These are phyloP conservation scores for Saccharomyces hybrid DNA, from an alignment of 1,139 yeast species.

Conservation along the genomic window DNA sequence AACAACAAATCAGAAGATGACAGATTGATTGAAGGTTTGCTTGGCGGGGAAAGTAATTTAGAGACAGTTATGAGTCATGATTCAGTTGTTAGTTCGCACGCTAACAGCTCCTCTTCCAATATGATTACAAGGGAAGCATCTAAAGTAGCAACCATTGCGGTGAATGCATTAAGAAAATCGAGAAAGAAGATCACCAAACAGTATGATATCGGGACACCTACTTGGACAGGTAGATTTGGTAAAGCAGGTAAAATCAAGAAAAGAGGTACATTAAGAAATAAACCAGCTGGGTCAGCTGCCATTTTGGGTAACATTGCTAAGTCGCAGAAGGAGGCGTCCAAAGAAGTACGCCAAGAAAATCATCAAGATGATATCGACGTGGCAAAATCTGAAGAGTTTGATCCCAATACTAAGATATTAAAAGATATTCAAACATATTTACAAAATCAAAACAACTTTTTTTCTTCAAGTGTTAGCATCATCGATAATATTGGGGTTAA, in stretches of 20 bases:
- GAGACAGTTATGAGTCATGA: constrained; percentile 61
- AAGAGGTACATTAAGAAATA: constrained; percentile 12
- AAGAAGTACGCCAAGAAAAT: constrained; percentile 2
- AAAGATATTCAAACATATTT: constrained; percentile 35
- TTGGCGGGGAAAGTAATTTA: constrained; percentile 59
- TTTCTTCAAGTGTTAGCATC: constrained; percentile 53
- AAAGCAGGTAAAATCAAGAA: constrained; percentile 53
- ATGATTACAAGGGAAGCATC: constrained; percentile 70
- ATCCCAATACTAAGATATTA: constrained; percentile 33
- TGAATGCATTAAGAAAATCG: constrained; percentile 61
- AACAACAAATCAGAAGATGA: constrained; percentile 42
- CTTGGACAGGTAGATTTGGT: constrained; percentile 95
- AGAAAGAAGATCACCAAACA: constrained; percentile 49
- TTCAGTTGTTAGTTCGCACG: constrained; percentile 50
- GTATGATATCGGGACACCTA: constrained; percentile 73
- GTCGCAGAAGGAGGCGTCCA: constrained; percentile 10
- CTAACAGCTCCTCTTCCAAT: constrained; percentile 42
- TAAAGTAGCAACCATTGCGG: constrained; percentile 69
- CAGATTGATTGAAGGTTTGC: constrained; percentile 64
- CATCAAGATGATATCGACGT: not conserved
- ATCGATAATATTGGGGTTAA: constrained; percentile 42
- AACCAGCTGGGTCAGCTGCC: constrained; percentile 19
- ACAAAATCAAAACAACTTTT: constrained; percentile 33
- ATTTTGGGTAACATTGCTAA: constrained; percentile 21
- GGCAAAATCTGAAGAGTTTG: constrained; percentile 9